A percentile compares a stretch with the other conserved stretches of the same genome.
Conservation (phyloP, 345 rosid species). For the Pseudoturritis turrita region DNA sequence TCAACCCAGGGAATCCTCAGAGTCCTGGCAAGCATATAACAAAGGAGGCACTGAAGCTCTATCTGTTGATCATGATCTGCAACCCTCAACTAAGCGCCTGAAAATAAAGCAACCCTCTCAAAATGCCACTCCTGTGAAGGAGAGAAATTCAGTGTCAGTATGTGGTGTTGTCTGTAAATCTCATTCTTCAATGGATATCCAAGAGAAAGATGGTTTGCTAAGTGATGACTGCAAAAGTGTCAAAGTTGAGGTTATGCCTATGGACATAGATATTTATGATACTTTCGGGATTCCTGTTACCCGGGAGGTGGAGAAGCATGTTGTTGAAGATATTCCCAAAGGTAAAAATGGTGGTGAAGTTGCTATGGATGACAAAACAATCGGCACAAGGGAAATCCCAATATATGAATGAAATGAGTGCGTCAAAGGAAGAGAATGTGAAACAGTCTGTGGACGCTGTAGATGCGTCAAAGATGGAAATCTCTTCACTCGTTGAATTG, state of each 20-base stretch:
- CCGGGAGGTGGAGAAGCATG: conserved; percentile 42
- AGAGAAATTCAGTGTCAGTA: conserved; percentile 30
- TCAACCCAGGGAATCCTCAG: conserved; percentile 39
- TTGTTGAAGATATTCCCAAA: conserved; percentile 35
- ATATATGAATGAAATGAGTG: conserved; percentile 46
- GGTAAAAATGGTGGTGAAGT: conserved; percentile 35
- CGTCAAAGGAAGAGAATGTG: conserved; percentile 46
- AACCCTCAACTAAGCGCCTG: conserved; percentile 65
- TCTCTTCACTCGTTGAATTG: conserved; percentile 64
- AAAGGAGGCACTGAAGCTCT: conserved; percentile 36
- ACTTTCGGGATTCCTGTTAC: conserved; percentile 34
- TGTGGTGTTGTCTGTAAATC: conserved; percentile 33
- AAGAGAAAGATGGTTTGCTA: conserved; percentile 38
- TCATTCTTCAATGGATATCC: conserved; percentile 31
- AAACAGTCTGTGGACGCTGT: conserved; percentile 44
- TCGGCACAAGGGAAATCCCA: conserved; percentile 37
- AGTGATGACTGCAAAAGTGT: conserved; percentile 31
- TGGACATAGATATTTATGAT: conserved; percentile 41
- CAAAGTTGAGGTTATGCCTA: conserved; percentile 44
- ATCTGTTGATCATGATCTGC: conserved; percentile 39
- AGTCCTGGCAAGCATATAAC: conserved; percentile 32
- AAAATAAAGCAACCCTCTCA: conserved; percentile 54
- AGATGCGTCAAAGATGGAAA: conserved; percentile 55
- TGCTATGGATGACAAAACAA: conserved; percentile 26
- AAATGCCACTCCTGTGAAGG: conserved; percentile 32